Base-by-base conservation (phyloP, 2,329 filamentous ascomycete genomes). In the Aspergillus viridinutans region DNA sequence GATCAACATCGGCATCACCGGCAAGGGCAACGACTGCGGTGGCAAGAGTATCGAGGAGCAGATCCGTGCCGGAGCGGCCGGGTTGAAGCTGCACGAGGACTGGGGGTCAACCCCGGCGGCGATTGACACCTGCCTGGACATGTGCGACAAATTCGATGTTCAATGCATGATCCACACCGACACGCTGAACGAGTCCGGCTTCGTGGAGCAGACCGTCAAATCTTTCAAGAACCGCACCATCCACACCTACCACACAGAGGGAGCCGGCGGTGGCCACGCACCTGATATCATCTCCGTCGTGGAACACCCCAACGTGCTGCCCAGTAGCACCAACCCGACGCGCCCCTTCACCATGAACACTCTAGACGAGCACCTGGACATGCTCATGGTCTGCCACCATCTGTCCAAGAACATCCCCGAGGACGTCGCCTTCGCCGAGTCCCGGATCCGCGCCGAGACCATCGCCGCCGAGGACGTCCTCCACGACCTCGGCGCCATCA, bases 371-470 rank as follows among this genome's bases (percentile, higher is more conserved):
- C 93, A 97, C 76, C 84, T 97, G 14, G 93, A 97, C 77, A 97
- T 97, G 93, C 80, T 97, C 49, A 97, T 97, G 93, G 91, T 96
- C 40, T 97, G 93, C 79, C 93, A 97, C 74, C 93, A 97, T 70
- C 80, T 97, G 9, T 92, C 87, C 53, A 90, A 90, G 74, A 87
- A 96, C 74, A 97, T 97, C 58, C 90, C 92, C 57, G 93, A 97
- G 77, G 93, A 97, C 71, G 89, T 97, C 14, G 92, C 92, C 1
- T 97, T 97, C 69, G 93, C 93, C 50, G 93, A 97, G 77, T 91
- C 87, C 38, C 90, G 93, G 42, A 97, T 97, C 74, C 89, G 93
- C 57, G 90, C 91, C 62, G 92, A 97, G 78, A 97, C 93, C 38
- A 97, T 97, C 69, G 93, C 92, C 0, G 93, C 93, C 25, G 93